Evolutionary conservation across 140 eudicot species (phyloP).

Genomic region (Stevia rebaudiana): DNA sequence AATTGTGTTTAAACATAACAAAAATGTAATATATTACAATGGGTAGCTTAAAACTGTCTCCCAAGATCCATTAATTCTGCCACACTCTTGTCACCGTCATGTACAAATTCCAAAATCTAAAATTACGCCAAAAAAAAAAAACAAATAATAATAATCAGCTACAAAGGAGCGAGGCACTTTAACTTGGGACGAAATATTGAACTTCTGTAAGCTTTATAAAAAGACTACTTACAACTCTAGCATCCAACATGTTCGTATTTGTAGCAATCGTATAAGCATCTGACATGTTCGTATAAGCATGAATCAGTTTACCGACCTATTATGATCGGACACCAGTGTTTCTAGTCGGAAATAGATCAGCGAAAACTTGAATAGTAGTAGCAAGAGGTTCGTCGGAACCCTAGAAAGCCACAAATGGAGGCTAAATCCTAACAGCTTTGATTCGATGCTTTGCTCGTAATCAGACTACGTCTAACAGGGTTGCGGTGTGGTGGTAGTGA

Average conservation of each 20-base stretch:
- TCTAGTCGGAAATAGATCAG: too few relatives aligned
- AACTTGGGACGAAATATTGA: neutral
- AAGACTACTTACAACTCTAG: neutral
- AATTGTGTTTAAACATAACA: neutral
- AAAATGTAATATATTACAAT: neutral
- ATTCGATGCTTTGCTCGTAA: too few relatives aligned
- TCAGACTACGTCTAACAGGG: too few relatives aligned
- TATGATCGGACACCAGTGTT: too few relatives aligned
- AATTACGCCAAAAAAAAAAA: constrained; percentile 6
- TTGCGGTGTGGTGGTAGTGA: too few relatives aligned
- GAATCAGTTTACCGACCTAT: too few relatives aligned
- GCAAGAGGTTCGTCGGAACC: too few relatives aligned
- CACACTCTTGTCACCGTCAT: constrained; percentile 77
- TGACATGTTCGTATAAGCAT: too few relatives aligned
- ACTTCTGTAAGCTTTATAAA: neutral
- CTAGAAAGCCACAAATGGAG: too few relatives aligned
- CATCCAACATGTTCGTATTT: neutral
- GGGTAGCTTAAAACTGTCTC: constrained; percentile 68
- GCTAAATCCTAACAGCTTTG: too few relatives aligned
- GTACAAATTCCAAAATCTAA: constrained; percentile 82
- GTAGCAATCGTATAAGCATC: neutral
- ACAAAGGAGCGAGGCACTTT: neutral
- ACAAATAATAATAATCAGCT: neutral
- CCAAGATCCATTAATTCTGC: constrained; percentile 95
- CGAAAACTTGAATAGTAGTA: too few relatives aligned